Evolutionary conservation across 208 protist genomes (phyloP).

Genomic region (Herpetomonas tarakana): DNA sequence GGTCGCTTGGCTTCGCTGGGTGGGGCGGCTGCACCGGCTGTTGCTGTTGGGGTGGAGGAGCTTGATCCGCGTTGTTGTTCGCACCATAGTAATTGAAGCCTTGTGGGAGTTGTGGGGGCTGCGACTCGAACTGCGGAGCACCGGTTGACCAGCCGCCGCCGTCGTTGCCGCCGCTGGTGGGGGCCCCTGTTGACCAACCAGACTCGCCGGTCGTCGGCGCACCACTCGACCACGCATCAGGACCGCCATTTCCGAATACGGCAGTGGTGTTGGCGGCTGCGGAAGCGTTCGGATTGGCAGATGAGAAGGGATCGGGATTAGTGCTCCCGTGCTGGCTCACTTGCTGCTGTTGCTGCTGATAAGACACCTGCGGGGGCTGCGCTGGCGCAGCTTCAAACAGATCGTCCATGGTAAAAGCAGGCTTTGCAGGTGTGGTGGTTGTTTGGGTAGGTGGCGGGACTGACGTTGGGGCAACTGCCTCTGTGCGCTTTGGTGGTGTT

Average conservation of each 20-base stretch:
- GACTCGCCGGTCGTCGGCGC: constrained; percentile 4
- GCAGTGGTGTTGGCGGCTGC: neutral
- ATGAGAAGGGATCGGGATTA: too few relatives aligned
- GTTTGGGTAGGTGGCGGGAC: neutral
- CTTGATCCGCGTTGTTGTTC: neutral
- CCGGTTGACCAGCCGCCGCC: constrained; percentile 16
- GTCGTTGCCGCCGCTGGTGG: neutral
- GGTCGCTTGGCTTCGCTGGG: constrained; percentile 22
- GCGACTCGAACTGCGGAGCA: constrained; percentile 5
- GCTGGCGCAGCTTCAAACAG: constrained; percentile 17
- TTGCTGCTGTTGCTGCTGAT: too few relatives aligned
- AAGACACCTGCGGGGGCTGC: neutral
- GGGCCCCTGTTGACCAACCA: neutral
- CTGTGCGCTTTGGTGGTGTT: too few relatives aligned
- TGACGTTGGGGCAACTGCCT: too few relatives aligned
- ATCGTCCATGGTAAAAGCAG: constrained; percentile 39
- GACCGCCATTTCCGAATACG: neutral
- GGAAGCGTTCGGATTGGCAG: too few relatives aligned
- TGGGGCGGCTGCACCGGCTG: neutral
- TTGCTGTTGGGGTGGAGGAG: neutral
- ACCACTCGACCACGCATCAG: constrained; percentile 9
- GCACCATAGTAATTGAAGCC: neutral
- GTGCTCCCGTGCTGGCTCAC: too few relatives aligned
- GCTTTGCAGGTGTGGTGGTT: neutral
- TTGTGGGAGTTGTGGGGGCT: neutral